Evolutionary conservation across 78 protist genomes (phyloP).

Genomic region (Tieghemostelium lacteum): DNA sequence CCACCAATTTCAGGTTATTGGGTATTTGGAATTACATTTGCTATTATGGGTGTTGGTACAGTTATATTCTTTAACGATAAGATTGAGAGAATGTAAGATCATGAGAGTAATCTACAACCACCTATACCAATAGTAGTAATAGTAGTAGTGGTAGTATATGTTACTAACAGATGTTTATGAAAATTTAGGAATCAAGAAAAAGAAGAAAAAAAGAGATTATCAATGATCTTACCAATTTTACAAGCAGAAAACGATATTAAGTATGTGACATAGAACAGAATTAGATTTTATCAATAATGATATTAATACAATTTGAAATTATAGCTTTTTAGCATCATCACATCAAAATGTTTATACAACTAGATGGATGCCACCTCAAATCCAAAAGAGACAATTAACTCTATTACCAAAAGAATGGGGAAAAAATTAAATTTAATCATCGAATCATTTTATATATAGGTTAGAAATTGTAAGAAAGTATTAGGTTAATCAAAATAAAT

Average conservation of each 20-base stretch:
- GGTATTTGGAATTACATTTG: conserved; percentile 23
- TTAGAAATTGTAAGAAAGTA: too few relatives aligned
- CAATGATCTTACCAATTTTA: conserved; percentile 67
- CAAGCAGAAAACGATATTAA: conserved; percentile 74
- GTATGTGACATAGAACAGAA: background rate
- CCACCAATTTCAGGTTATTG: conserved; percentile 33
- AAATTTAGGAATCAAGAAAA: conserved; percentile 26
- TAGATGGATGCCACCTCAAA: conserved; percentile 73
- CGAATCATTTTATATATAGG: too few relatives aligned
- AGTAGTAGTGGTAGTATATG: too few relatives aligned
- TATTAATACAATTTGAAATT: too few relatives aligned
- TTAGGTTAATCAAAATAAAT: too few relatives aligned
- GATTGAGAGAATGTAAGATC: conserved; percentile 32
- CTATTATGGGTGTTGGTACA: conserved; percentile 25
- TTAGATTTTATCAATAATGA: background rate
- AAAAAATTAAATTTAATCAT: too few relatives aligned
- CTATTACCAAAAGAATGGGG: background rate
- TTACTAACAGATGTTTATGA: background rate
- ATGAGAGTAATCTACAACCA: too few relatives aligned
- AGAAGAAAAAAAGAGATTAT: conserved; percentile 47
- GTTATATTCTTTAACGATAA: conserved; percentile 20
- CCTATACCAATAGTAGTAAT: too few relatives aligned
- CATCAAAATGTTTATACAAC: conserved; percentile 67
- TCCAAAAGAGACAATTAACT: background rate
- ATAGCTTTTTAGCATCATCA: conserved; percentile 58